phyloP scores from a whole-genome alignment of 1,284 basidiomycete genomes.

The Leccinum fallax region DNA sequence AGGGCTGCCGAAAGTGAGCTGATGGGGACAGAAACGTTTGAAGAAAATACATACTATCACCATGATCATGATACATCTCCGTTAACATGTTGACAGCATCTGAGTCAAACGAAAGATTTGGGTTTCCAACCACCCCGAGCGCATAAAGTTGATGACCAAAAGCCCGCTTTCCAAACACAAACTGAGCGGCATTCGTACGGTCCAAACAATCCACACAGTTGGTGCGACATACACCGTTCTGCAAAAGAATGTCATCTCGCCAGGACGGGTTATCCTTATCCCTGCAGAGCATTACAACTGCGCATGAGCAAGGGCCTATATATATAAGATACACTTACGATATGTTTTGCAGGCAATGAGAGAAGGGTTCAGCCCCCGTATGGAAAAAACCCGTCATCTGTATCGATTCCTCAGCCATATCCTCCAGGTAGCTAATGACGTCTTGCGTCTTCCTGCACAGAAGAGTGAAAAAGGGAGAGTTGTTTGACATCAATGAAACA shows the following conservation, averaged over 20 bases:
- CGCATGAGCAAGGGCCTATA: not conserved
- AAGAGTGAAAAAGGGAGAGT: not conserved
- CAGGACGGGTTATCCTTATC: slow-evolving; percentile 38
- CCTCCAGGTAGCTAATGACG: slow-evolving; percentile 94
- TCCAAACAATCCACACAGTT: slow-evolving; percentile 98
- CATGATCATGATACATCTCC: slow-evolving; percentile 99
- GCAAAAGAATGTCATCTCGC: slow-evolving; percentile 76
- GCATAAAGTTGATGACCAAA: slow-evolving; percentile 96
- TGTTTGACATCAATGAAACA: slow-evolving; percentile 20
- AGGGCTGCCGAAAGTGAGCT: slow-evolving; percentile 58
- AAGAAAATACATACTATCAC: slow-evolving; percentile 68
- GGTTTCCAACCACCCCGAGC: slow-evolving; percentile 83
- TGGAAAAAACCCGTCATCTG: slow-evolving; percentile 96
- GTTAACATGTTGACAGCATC: slow-evolving; percentile 98
- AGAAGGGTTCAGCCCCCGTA: slow-evolving; percentile 76
- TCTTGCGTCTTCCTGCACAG: slow-evolving; percentile 84
- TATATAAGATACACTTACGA: slow-evolving; percentile 38
- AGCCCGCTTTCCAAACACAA: slow-evolving; percentile 95
- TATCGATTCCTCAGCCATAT: slow-evolving; percentile 93
- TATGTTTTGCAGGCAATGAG: slow-evolving; percentile 57
- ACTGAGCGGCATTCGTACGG: slow-evolving; percentile 96
- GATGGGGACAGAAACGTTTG: not conserved
- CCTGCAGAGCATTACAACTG: slow-evolving; percentile 5
- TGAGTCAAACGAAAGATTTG: slow-evolving; percentile 89
- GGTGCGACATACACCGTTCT: slow-evolving; percentile 88